Evolutionary conservation across 2,329 filamentous ascomycete species (phyloP), one percentile per base, ranked within the genome.

Genomic region (Emericellopsis cladophorae): DNA sequence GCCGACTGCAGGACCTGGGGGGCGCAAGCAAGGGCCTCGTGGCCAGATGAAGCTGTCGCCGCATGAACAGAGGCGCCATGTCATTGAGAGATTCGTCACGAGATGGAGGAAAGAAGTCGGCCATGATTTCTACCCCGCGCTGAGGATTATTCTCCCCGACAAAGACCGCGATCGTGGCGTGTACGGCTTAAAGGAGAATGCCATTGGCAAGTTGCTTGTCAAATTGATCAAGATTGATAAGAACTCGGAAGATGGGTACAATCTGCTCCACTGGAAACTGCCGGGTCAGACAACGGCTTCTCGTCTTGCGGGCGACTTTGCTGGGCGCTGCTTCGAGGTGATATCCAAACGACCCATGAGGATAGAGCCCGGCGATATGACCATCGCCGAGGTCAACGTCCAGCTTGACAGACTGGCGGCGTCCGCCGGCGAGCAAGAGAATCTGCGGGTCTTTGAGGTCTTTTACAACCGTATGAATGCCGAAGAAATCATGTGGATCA

Each of bases 391-490:
- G 51, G 90, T 96, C 41, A 98, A 98, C 53, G 78, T 81, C 44
- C 71, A 84, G 51, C 68, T 98, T 2, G 88, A 98, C 57, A 72
- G 74, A 50, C 68, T 98, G 24, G 80, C 88, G 0, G 73, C 73
- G 1, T 81, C 82, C 1, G 74, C 77, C 0, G 84, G 84, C 40
- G 90, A 96, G 63, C 74, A 83, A n/a, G 76, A 90, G 46, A 90
- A 96, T 51, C 57, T 87, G 33, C 79, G 79, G 0, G 82, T 98
- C 29, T 76, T 96, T 49, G 74, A 83, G 47, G 72, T 79, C 5
- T 94, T 96, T 54, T 96, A 96, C 59, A 74, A 79, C 36, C 74
- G 76, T 21, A 96, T 96, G 92, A 93, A 93, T 50, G 76, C 92
- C 0, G 84, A 94, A 47, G 92, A 98, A 62, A 65, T 98, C 49